Evolutionary conservation across 495 filamentous ascomycete species (phyloP).

Genomic region (Echria macrotheca): DNA sequence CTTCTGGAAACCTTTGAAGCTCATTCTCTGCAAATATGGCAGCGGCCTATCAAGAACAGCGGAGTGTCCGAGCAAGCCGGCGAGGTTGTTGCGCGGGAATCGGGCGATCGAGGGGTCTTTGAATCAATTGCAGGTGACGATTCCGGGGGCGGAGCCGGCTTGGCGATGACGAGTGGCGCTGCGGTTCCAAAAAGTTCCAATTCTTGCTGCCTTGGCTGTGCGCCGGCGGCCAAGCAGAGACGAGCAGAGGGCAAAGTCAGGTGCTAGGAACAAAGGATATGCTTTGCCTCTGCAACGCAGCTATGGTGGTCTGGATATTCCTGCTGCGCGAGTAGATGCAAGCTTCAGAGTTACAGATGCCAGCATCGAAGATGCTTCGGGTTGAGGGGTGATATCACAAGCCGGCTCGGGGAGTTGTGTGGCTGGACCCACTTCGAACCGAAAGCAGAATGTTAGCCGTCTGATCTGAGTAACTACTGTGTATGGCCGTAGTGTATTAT

Average conservation of each 20-base stretch:
- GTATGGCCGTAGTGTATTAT: too few relatives aligned
- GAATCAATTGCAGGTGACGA: constrained; percentile 16
- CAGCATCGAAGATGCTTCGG: too few relatives aligned
- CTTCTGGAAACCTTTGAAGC: constrained; percentile 94
- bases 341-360: too few relatives aligned
- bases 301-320: too few relatives aligned
- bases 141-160: constrained; percentile 20
- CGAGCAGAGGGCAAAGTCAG: background rate
- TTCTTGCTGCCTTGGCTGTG: constrained; percentile 1
- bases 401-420: too few relatives aligned
- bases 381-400: too few relatives aligned
- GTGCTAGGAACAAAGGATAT: too few relatives aligned
- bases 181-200: background rate
- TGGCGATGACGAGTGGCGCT: constrained; percentile 24
- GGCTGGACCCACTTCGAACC: too few relatives aligned
- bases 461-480: too few relatives aligned
- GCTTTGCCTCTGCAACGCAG: too few relatives aligned
- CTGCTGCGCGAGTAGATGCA: too few relatives aligned
- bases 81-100: background rate
- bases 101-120: background rate
- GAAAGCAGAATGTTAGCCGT: too few relatives aligned
- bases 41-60: background rate
- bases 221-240: background rate
- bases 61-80: constrained; percentile 1
- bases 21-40: constrained; percentile 55